Conservation (phyloP, 2,329 filamentous ascomycete genomes). For the Pezicula neosporulosa region DNA sequence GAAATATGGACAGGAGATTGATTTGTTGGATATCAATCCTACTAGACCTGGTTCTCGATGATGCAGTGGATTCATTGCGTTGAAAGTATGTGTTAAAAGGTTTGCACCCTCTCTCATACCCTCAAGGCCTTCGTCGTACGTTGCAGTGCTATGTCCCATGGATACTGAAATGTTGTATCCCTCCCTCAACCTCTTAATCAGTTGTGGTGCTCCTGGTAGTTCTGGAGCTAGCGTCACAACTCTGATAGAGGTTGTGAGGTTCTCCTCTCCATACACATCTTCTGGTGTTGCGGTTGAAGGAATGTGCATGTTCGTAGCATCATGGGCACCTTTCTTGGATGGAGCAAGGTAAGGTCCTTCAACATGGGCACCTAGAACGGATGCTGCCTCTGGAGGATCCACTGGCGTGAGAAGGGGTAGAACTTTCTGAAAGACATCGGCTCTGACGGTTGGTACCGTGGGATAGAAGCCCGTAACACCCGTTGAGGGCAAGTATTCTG, state of each 20-base stretch:
- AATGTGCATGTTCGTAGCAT: constrained; percentile 22
- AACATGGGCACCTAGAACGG: constrained; percentile 50
- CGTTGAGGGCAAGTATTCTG: constrained; percentile 43
- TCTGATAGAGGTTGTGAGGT: constrained; percentile 38
- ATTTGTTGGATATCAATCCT: constrained; percentile 28
- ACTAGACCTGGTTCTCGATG: constrained; percentile 47
- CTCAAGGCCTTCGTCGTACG: constrained; percentile 39
- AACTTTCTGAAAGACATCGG: constrained; percentile 37
- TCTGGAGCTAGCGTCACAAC: constrained; percentile 51
- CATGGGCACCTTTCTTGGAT: constrained; percentile 49
- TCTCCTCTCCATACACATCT: constrained; percentile 41
- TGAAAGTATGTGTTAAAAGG: constrained; percentile 50
- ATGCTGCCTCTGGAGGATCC: constrained; percentile 37
- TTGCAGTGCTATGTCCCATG: constrained; percentile 43
- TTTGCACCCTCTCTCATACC: constrained; percentile 45
- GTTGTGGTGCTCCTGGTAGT: constrained; percentile 34
- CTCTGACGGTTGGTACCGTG: constrained; percentile 47
- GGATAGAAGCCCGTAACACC: constrained; percentile 52
- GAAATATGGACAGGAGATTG: constrained; percentile 36
- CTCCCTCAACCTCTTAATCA: constrained; percentile 39
- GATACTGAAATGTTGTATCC: constrained; percentile 22
- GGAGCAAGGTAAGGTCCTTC: constrained; percentile 53
- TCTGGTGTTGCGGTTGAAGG: constrained; percentile 17
- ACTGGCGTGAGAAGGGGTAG: constrained; percentile 43
- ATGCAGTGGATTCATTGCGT: constrained; percentile 48